phyloP scores from a whole-genome alignment of 192 early-diverging fungal genomes.

The Coemansia sp. region DNA sequence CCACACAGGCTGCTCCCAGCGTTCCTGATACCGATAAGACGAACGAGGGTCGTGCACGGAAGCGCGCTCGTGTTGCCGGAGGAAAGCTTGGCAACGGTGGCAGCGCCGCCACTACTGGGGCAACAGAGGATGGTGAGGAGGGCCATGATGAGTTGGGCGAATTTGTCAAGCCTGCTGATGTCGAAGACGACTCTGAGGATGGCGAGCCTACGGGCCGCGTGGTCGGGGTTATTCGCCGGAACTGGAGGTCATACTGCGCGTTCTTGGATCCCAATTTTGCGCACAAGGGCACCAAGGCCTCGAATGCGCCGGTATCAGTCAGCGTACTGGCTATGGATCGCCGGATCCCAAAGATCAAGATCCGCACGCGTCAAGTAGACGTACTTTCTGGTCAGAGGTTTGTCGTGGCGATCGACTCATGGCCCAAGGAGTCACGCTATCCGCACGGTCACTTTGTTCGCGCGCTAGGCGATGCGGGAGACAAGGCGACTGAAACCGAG shows the following conservation, averaged over 20 bases:
- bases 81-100: neutral
- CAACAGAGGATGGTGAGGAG: neutral
- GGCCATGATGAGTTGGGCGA: conserved; percentile 15
- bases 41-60: conserved; percentile 14
- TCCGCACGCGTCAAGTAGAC: conserved; percentile 88
- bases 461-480: conserved; percentile 90
- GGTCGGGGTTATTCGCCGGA: conserved; percentile 92
- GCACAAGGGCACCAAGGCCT: conserved; percentile 60
- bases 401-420: conserved; percentile 91
- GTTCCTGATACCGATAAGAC: conserved; percentile 27
- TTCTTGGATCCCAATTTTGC: conserved; percentile 78
- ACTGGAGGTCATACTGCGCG: conserved; percentile 95
- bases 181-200: conserved; percentile 22
- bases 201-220: conserved; percentile 84
- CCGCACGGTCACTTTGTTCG: conserved; percentile 94
- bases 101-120: neutral
- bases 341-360: conserved; percentile 91
- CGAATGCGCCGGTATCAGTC: conserved; percentile 57
- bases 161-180: conserved; percentile 23
- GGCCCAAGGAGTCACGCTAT: conserved; percentile 78
- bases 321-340: conserved; percentile 90
- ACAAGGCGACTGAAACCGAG: conserved; percentile 93
- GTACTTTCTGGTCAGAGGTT: conserved; percentile 80
- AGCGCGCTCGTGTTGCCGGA: conserved; percentile 36
- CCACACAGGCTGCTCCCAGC: conserved; percentile 5